Conservation (phyloP, 345 rosid genomes). For the Salix purpurea region DNA sequence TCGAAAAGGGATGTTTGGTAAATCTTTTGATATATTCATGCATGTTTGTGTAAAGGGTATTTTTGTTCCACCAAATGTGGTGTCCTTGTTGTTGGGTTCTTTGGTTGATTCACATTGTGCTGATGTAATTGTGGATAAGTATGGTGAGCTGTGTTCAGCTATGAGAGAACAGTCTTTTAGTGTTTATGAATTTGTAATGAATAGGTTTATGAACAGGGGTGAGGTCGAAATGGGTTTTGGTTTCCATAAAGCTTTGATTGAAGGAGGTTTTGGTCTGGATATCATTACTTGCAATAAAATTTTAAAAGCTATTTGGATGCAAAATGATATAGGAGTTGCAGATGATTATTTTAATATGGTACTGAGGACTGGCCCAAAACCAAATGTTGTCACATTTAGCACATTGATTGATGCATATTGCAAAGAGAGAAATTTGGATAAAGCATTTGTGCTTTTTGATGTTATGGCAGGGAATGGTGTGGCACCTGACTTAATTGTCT, state of each 20-base stretch:
- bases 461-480: constrained; percentile 31
- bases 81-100: constrained; percentile 28
- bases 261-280: constrained; percentile 29
- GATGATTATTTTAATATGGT: constrained; percentile 27
- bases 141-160: constrained; percentile 25
- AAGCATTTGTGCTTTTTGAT: constrained; percentile 33
- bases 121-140: constrained; percentile 29
- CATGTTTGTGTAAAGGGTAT: constrained; percentile 17
- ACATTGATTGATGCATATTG: constrained; percentile 42
- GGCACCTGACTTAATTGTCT: constrained; percentile 38
- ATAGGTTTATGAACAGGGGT: constrained; percentile 35
- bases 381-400: constrained; percentile 44
- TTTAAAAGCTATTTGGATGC: constrained; percentile 30
- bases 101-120: constrained; percentile 25
- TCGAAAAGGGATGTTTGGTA: constrained; percentile 29
- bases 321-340: constrained; percentile 28
- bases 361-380: constrained; percentile 38
- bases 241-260: constrained; percentile 29
- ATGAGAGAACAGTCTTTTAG: constrained; percentile 4
- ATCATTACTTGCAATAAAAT: constrained; percentile 45
- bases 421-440: constrained; percentile 38
- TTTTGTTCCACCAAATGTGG: constrained; percentile 11
- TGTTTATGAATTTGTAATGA: constrained; percentile 37
- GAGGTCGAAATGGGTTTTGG: constrained; percentile 29
- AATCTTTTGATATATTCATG: constrained; percentile 24